Conservation (phyloP, 75 land plant genomes). For the Cryptomeria japonica region DNA sequence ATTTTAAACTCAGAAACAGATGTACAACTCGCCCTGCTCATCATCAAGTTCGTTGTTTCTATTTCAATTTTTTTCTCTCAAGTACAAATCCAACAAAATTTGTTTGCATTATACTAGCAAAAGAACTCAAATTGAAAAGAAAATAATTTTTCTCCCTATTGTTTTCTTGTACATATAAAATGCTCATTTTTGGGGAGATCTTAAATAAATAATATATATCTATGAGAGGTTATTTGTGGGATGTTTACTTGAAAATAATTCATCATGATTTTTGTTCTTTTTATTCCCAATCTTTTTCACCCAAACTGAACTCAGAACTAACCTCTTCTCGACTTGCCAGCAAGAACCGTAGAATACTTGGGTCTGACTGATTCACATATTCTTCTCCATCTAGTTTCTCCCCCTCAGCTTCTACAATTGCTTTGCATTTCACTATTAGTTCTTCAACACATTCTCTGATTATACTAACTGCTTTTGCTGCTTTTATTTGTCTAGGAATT, state of each 20-base stretch:
- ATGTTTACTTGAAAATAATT: too few species aligned
- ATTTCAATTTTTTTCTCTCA: neutral
- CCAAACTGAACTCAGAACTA: neutral
- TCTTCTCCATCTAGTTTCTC: conserved; percentile 85
- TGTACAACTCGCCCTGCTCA: neutral
- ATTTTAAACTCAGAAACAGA: neutral
- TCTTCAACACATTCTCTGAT: conserved; percentile 89
- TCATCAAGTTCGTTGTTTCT: neutral
- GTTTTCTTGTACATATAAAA: neutral
- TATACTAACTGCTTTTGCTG: conserved; percentile 75
- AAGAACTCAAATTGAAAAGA: neutral
- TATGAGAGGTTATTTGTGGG: too few species aligned
- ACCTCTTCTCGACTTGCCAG: conserved; percentile 99
- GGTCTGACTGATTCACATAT: conserved; percentile 94
- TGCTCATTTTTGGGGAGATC: too few species aligned
- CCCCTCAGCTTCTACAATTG: conserved; percentile 88
- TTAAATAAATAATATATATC: too few species aligned
- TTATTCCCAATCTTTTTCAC: too few species aligned
- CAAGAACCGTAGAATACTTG: conserved; percentile 93
- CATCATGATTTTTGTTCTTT: too few species aligned
- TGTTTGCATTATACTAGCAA: neutral
- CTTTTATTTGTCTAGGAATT: conserved; percentile 94
- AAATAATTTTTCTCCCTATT: neutral
- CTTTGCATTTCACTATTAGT: conserved; percentile 78
- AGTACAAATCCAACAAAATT: neutral